These are phyloP conservation scores for Tothia fuscella DNA, from an alignment of 2,329 filamentous ascomycete species.

Conservation along the genomic window DNA sequence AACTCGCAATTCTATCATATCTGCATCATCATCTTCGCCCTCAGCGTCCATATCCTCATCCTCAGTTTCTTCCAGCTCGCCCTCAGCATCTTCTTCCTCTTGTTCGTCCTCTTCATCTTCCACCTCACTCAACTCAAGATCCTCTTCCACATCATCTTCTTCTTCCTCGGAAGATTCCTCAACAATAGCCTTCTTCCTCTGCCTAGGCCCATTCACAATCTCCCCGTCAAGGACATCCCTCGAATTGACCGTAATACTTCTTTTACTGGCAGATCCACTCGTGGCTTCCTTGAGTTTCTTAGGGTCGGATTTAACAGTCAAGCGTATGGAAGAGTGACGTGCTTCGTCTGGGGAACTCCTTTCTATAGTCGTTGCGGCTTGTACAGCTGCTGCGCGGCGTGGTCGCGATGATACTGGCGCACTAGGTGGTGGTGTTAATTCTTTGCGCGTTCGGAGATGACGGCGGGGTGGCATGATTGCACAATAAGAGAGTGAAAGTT, in stretches of 20 bases:
- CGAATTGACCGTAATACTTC: slow-evolving; percentile 14
- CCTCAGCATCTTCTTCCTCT: slow-evolving; percentile 22
- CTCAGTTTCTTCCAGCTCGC: slow-evolving; percentile 26
- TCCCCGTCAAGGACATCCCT: slow-evolving; percentile 20
- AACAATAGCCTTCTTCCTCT: slow-evolving; percentile 26
- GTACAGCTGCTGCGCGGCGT: slow-evolving; percentile 9
- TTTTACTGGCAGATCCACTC: slow-evolving; percentile 21
- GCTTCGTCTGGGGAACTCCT: slow-evolving; percentile 26
- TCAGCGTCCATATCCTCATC: slow-evolving; percentile 26
- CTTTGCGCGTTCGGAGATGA: slow-evolving; percentile 26
- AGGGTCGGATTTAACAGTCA: slow-evolving; percentile 10
- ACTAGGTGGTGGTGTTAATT: slow-evolving; percentile 9
- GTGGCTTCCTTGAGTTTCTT: slow-evolving; percentile 35
- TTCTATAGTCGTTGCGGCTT: slow-evolving; percentile 25
- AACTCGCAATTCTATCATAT: slow-evolving; percentile 13
- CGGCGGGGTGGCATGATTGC: slow-evolving; percentile 17
- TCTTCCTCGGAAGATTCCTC: slow-evolving; percentile 29
- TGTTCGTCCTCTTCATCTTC: slow-evolving; percentile 21
- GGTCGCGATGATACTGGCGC: slow-evolving; percentile 7
- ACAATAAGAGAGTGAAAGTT: not conserved
- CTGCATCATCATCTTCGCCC: slow-evolving; percentile 18
- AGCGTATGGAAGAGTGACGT: slow-evolving; percentile 19
- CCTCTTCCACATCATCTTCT: slow-evolving; percentile 22
- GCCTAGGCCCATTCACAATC: slow-evolving; percentile 26
- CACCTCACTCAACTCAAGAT: slow-evolving; percentile 15